phyloP scores from a whole-genome alignment of 75 land plant species.

The Chamaecyparis obtusa region DNA sequence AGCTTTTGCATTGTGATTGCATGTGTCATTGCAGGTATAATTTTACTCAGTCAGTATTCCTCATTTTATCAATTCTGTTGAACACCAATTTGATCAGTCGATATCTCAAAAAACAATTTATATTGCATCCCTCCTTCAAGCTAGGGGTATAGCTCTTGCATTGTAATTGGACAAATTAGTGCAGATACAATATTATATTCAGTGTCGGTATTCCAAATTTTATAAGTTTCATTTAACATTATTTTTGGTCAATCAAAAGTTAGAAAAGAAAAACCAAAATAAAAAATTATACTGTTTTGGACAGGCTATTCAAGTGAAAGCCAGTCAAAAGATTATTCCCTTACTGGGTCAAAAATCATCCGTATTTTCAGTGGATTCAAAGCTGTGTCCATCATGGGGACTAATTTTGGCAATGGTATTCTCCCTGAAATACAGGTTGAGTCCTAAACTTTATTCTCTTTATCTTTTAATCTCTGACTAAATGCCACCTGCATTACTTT shows the following conservation, averaged over 20 bases:
- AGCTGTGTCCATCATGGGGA: slow-evolving; percentile 74
- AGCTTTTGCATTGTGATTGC: slow-evolving; percentile 57
- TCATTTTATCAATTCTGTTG: neutral
- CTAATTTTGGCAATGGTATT: slow-evolving; percentile 76
- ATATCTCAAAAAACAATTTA: too few relatives aligned
- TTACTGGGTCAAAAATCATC: slow-evolving; percentile 27
- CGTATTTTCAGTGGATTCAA: slow-evolving; percentile 61
- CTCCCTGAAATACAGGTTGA: slow-evolving; percentile 90
- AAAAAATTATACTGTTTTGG: neutral
- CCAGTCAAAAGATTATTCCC: slow-evolving; percentile 70
- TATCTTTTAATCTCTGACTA: neutral
- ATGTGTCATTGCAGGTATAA: slow-evolving; percentile 71
- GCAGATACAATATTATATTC: slow-evolving; percentile 44
- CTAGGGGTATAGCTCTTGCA: slow-evolving; percentile 60
- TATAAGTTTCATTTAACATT: neutral
- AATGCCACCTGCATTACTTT: neutral
- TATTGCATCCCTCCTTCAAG: slow-evolving; percentile 54
- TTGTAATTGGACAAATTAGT: slow-evolving; percentile 55
- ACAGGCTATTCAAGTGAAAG: slow-evolving; percentile 66
- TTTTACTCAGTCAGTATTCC: neutral
- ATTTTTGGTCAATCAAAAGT: neutral
- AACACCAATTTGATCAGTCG: neutral
- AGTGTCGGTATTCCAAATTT: neutral
- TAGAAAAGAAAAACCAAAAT: neutral
- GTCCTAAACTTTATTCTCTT: neutral